A percentile compares a stretch with the other conserved stretches of the same genome.
Evolutionary conservation across 345 rosid species (phyloP).

Genomic region (Diplotaxis tenuifolia): DNA sequence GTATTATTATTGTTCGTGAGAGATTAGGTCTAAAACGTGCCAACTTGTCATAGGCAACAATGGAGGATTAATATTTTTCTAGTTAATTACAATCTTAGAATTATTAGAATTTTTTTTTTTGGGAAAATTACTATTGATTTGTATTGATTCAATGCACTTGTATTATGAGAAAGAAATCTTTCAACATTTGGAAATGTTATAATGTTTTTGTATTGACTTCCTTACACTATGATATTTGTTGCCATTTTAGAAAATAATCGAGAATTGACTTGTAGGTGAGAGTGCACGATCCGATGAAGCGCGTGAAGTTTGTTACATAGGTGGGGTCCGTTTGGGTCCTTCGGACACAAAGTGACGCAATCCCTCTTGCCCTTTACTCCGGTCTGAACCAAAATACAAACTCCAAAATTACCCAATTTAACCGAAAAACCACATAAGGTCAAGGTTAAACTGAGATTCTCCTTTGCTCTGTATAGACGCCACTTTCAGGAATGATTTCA

Average conservation of each 20-base stretch:
- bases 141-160: not conserved
- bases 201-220: not conserved
- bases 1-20: constrained; percentile 10
- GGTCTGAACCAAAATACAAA: constrained; percentile 11
- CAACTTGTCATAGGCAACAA: constrained; percentile 20
- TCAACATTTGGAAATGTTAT: not conserved
- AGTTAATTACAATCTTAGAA: not conserved
- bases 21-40: constrained; percentile 30
- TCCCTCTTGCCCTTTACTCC: constrained; percentile 18
- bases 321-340: constrained; percentile 39
- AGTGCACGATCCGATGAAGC: constrained; percentile 7
- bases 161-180: constrained; percentile 4
- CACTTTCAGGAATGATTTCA: constrained; percentile 17
- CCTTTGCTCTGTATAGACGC: constrained; percentile 32
- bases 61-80: not conserved
- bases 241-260: not conserved
- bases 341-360: constrained; percentile 35
- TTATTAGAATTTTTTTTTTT: not conserved
- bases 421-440: not conserved
- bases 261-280: not conserved
- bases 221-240: not conserved
- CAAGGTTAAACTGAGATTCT: constrained; percentile 6
- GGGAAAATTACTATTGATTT: not conserved
- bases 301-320: constrained; percentile 7
- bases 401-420: constrained; percentile 18